Evolutionary conservation across 164 flowering plant species (phyloP).

Genomic region (Annona cherimola): DNA sequence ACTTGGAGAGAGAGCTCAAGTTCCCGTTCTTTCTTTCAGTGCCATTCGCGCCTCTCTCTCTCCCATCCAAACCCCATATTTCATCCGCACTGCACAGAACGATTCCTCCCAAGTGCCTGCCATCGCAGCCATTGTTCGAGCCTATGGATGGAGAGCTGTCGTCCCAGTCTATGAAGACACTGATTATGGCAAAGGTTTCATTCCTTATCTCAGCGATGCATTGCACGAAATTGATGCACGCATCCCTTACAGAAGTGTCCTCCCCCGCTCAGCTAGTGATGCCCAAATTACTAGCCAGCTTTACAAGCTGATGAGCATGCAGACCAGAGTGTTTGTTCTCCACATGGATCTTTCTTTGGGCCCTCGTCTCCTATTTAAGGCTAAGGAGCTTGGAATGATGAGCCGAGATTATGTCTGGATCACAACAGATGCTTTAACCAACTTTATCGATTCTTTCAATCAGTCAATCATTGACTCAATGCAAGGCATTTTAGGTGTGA

Average conservation of each 20-base stretch:
- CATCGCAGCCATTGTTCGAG: no score
- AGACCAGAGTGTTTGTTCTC: conserved; percentile 13
- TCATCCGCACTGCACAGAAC: conserved; percentile 11
- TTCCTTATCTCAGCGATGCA: conserved; percentile 17
- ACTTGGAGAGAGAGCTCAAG: conserved; percentile 17
- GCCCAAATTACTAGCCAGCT: not conserved
- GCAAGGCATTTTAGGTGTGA: conserved; percentile 23
- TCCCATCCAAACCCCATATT: conserved; percentile 13
- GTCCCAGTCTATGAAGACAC: conserved; percentile 20
- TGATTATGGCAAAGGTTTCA: conserved; percentile 13
- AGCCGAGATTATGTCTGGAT: conserved; percentile 42
- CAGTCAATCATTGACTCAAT: conserved; percentile 10
- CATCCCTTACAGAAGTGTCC: not conserved
- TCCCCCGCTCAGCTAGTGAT: not conserved
- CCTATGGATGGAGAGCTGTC: no score
- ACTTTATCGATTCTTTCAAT: conserved; percentile 12
- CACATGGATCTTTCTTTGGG: conserved; percentile 9
- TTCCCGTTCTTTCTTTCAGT: conserved; percentile 20
- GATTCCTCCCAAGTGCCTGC: no score
- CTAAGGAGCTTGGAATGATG: conserved; percentile 33
- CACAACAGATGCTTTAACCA: conserved; percentile 17
- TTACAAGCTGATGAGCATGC: conserved; percentile 10
- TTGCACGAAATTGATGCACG: not conserved
- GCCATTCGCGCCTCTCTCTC: conserved; percentile 11
- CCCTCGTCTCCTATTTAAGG: conserved; percentile 7